Evolutionary conservation across 2,329 filamentous ascomycete genomes (phyloP), one percentile per base, ranked within the genome.

Genomic region (Tolypocladium ophioglossoides): DNA sequence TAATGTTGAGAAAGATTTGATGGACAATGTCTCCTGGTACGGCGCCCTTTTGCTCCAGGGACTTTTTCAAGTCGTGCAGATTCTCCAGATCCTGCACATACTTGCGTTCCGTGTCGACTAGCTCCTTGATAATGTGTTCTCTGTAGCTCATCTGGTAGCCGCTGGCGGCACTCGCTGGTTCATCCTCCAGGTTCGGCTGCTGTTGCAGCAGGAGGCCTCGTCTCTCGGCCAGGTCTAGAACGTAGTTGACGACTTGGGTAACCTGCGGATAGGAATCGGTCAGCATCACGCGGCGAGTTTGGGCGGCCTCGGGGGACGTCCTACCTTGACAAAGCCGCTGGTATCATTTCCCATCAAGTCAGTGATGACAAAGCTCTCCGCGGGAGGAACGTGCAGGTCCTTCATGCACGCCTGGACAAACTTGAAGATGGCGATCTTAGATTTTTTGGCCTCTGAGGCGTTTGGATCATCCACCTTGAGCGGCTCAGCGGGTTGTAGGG

Each of bases 11-110:
- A 72, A 99, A 99, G 58, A 99, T 96, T 65, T 91, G 85, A 72
- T 97, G 91, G 24, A 96, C 86, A 11, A 86, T 83, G 67, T 99
- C 94, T 53, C 94, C 92, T 2, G 89, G 87, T 59, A 97, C 84
- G 39, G 90, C 83, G 39, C 91, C 91, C 60, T 86, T 91, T 66
- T 95, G 87, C 63, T 96, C 91, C 54, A 97, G 77, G 27, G 86
- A 83, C 71, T 89, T 92, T 73, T 96, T 97, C 66, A 97, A 80
- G 51, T 91, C 86, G 68, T 97, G 91, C 38, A 99, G 72, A 61
- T 96, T 92, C 68, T 97, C 92, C 52, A 99, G 74, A 74, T 99
- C 94, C 68, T 97, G 91, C 4, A 97, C 94, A 63, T 99, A 99
- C 71, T 96, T 96, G 58, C 94, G 85, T 71, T 99, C 94, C 1